Conservation (phyloP, 192 early-diverging fungal genomes). For the Podila clonocystis region DNA sequence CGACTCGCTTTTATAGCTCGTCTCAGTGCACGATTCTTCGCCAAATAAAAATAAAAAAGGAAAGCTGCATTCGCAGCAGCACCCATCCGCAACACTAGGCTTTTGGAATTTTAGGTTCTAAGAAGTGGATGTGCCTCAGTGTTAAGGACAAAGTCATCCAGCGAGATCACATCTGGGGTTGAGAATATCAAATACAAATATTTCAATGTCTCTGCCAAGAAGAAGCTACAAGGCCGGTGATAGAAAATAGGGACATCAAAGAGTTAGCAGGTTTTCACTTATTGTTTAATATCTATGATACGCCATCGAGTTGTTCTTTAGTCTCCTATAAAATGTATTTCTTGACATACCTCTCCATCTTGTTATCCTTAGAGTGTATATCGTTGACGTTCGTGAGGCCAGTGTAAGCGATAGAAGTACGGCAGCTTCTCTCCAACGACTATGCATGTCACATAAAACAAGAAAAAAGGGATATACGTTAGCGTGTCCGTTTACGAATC, state of each 20-base stretch:
- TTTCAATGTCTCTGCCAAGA: conserved; percentile 95
- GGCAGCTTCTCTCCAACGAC: conserved; percentile 58
- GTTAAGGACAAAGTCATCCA: conserved; percentile 91
- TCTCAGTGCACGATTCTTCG: too few species aligned
- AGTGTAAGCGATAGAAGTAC: conserved; percentile 57
- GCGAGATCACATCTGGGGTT: conserved; percentile 63
- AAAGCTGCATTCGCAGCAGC: too few species aligned
- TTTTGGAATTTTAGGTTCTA: conserved; percentile 31
- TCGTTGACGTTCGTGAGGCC: conserved; percentile 56
- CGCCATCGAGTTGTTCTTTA: not conserved
- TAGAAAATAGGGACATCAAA: not conserved
- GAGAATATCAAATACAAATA: conserved; percentile 93
- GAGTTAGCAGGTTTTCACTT: not conserved
- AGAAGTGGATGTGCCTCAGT: conserved; percentile 93
- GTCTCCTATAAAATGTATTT: not conserved
- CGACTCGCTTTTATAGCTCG: too few species aligned
- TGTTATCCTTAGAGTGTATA: conserved; percentile 49
- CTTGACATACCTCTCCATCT: conserved; percentile 60
- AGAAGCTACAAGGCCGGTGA: conserved; percentile 66
- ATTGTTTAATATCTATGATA: not conserved
- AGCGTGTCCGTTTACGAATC: not conserved
- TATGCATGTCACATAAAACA: conserved; percentile 18
- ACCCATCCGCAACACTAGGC: too few species aligned
- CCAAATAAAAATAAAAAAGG: too few species aligned
- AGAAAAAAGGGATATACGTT: not conserved